Base-by-base conservation (phyloP, 371 early-diverging fungal genomes). In the Apophysomyces variabilis region DNA sequence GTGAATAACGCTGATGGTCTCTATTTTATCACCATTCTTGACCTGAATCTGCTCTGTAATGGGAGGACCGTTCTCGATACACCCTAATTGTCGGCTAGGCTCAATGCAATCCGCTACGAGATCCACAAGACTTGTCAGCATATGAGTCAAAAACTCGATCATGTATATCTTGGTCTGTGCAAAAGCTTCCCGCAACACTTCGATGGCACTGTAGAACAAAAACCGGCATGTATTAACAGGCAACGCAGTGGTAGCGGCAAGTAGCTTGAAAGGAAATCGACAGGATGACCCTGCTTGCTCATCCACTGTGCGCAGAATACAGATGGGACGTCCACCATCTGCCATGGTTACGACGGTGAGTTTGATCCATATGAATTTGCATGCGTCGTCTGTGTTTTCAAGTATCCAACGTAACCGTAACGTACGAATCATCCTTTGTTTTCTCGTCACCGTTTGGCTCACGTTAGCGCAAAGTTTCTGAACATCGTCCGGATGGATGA, bases 401-500 rank as follows among this genome's bases (percentile, higher is more conserved):
- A 21, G 16, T 35, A 50, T 50, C 54, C 54, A 50, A 50, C 54
- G 54, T 21, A 50, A 8, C n/a, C 54, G 54, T 16, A 50, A 7
- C 3, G 54, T 50, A n/a, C 54, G 54, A 21, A 50, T 50, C 7
- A 26, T 21, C 21, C 21, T n/a, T 21, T n/a, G 9, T 21, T 32
- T 50, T 50, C 54, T 50, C 7, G 54, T 50, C 11, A 26, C 54
- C 4, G 54, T 67, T 50, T 50, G 54, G 21, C 54, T 50, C 6
- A 50, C 21, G 21, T 50, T 50, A 6, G 54, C 66, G 44, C 79
- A 79, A 3, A 79, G 36, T 11, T 47, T 45, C n/a, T 70, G 69
- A 2, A 79, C 70, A 58, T 79, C 79, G 37, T 70, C 72, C 12
- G 72, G 61, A 37, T 79, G 74, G 41, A 79, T 63, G 68, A 73